Percentiles rank a stretch among this genome's conserved stretches.
Conservation (phyloP, 371 early-diverging fungal species). For the Chytridiales sp. region DNA sequence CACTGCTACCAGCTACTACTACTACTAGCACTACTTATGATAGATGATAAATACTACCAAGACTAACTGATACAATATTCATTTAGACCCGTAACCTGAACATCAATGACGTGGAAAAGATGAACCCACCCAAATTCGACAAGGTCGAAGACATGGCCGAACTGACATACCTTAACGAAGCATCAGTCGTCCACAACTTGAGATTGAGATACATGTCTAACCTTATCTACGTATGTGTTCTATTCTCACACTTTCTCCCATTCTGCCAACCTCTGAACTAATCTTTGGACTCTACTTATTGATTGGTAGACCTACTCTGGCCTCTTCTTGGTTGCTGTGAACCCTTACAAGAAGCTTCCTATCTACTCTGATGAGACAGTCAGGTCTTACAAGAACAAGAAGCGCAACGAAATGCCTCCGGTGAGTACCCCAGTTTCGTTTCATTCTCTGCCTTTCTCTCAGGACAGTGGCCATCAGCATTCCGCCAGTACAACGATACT, state of each 20-base stretch:
- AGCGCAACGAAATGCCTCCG: conserved; percentile 88
- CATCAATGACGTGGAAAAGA: conserved; percentile 83
- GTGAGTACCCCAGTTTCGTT: too few species aligned
- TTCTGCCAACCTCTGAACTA: neutral
- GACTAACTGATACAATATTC: neutral
- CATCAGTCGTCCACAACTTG: conserved; percentile 97
- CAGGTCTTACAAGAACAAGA: conserved; percentile 75
- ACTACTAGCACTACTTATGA: neutral
- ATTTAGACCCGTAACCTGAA: conserved; percentile 62
- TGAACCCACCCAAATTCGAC: conserved; percentile 99
- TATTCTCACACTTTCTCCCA: conserved; percentile 9
- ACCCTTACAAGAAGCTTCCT: conserved; percentile 92
- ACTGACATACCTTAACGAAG: conserved; percentile 96
- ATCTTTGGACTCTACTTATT: neutral
- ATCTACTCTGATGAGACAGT: conserved; percentile 90
- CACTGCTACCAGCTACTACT: too few species aligned
- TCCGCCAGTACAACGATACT: neutral
- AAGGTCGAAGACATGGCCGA: conserved; percentile 98
- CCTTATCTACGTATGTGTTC: conserved; percentile 82
- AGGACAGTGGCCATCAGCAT: too few species aligned
- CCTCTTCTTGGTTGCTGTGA: conserved; percentile 97
- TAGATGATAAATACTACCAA: neutral
- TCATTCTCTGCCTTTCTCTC: too few species aligned
- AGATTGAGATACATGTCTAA: conserved; percentile 86
- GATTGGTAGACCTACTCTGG: conserved; percentile 94